phyloP scores from a whole-genome alignment of 2,329 filamentous ascomycete species.

The Xylariaceae sp. region DNA sequence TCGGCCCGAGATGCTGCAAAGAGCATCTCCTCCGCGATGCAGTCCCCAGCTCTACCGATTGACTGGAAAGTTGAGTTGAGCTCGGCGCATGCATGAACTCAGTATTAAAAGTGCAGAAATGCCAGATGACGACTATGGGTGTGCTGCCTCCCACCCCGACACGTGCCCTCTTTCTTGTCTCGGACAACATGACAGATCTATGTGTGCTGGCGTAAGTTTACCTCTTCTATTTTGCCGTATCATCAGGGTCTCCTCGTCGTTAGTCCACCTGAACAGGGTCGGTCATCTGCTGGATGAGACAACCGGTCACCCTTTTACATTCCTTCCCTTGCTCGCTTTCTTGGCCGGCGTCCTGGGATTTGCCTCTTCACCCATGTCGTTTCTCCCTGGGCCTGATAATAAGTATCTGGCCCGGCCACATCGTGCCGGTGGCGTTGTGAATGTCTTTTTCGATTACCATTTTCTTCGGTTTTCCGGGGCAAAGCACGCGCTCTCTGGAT shows the following conservation, averaged over 20 bases:
- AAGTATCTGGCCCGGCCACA: neutral
- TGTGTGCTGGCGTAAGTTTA: neutral
- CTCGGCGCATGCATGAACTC: no score
- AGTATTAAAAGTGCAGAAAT: no score
- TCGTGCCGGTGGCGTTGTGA: slow-evolving; percentile 1
- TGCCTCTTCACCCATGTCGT: neutral
- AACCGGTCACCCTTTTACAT: neutral
- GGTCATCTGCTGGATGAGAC: slow-evolving; percentile 15
- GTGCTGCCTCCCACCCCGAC: no score
- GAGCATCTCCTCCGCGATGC: no score
- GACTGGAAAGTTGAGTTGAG: no score
- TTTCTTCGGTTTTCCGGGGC: neutral
- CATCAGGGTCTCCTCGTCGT: neutral
- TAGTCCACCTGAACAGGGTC: slow-evolving; percentile 15
- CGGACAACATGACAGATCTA: slow-evolving; percentile 12
- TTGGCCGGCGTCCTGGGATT: neutral
- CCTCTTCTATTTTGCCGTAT: neutral
- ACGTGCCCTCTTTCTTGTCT: no score
- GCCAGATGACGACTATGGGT: no score
- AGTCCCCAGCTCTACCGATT: no score
- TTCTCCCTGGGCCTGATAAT: slow-evolving; percentile 1
- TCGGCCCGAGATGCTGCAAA: neutral
- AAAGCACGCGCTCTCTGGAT: neutral
- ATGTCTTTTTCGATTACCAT: slow-evolving; percentile 3
- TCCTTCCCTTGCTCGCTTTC: neutral